Percentiles rank a stretch among this genome's conserved stretches.
Evolutionary conservation across 2,329 filamentous ascomycete species (phyloP).

Genomic region (Trichoderma brevicompactum): DNA sequence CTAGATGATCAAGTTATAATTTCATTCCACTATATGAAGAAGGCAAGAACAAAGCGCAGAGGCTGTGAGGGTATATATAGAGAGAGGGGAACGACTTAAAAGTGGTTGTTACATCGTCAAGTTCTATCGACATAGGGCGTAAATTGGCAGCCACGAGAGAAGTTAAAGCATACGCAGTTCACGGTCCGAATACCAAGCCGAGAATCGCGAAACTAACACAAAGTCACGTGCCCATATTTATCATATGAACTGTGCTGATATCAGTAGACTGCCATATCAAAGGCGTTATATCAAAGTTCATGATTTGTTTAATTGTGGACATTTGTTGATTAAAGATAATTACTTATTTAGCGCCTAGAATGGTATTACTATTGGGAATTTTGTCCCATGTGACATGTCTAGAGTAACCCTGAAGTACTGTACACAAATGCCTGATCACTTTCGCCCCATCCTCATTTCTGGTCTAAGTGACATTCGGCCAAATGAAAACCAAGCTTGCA

Average conservation of each 20-base stretch:
- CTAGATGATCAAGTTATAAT: not conserved
- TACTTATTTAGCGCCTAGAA: not conserved
- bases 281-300: not conserved
- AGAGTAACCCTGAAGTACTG: slow-evolving; percentile 26
- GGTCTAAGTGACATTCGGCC: slow-evolving; percentile 2
- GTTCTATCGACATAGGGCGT: not conserved
- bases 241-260: not conserved
- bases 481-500: slow-evolving; percentile 1
- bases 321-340: not conserved
- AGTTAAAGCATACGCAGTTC: not conserved
- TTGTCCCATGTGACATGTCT: slow-evolving; percentile 17
- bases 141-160: no score
- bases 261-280: not conserved
- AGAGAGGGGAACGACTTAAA: not conserved
- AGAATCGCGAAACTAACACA: slow-evolving; percentile 43
- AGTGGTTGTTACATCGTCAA: not conserved
- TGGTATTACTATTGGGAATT: slow-evolving; percentile 9
- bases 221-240: slow-evolving; percentile 46
- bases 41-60: not conserved
- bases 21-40: not conserved
- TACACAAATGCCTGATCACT: slow-evolving; percentile 23
- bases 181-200: not conserved
- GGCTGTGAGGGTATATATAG: not conserved
- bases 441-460: slow-evolving; percentile 1
- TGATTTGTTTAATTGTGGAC: not conserved